Evolutionary conservation across 23 red algal genomes (phyloP).

Genomic region (Gracilaria gracilis): DNA sequence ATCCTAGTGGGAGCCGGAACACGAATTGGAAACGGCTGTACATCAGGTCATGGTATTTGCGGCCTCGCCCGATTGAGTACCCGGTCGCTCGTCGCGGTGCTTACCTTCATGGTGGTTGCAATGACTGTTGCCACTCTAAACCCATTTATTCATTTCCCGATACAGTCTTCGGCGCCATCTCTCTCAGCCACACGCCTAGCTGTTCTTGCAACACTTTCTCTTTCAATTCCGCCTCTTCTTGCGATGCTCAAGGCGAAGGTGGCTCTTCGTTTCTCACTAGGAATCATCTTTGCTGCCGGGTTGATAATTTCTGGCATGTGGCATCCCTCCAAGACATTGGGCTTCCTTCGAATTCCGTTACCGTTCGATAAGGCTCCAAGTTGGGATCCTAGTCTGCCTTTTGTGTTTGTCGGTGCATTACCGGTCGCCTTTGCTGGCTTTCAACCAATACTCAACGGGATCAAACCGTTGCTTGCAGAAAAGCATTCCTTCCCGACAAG

Average conservation of each 20-base stretch:
- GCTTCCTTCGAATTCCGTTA: conserved; percentile 42
- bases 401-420: conserved; percentile 75
- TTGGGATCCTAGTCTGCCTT: conserved; percentile 71
- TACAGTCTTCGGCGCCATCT: neutral
- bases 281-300: conserved; percentile 60
- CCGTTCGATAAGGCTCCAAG: neutral
- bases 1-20: conserved; percentile 77
- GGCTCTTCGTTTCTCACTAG: conserved; percentile 42
- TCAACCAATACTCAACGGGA: conserved; percentile 36
- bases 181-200: neutral
- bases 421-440: conserved; percentile 60
- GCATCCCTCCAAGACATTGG: conserved; percentile 46
- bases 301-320: conserved; percentile 70
- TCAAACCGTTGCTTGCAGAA: conserved; percentile 39
- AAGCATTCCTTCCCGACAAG: conserved; percentile 53
- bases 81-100: conserved; percentile 55
- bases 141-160: neutral
- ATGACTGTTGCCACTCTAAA: conserved; percentile 26
- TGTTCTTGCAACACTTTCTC: conserved; percentile 14
- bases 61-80: conserved; percentile 65
- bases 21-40: conserved; percentile 71
- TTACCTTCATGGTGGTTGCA: conserved; percentile 58
- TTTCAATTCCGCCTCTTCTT: conserved; percentile 7
- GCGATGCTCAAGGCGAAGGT: neutral
- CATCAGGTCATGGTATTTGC: conserved; percentile 83